These are phyloP conservation scores for Cystofilobasidium capitatum DNA, from an alignment of 768 basidiomycete species.

Conservation along the genomic window DNA sequence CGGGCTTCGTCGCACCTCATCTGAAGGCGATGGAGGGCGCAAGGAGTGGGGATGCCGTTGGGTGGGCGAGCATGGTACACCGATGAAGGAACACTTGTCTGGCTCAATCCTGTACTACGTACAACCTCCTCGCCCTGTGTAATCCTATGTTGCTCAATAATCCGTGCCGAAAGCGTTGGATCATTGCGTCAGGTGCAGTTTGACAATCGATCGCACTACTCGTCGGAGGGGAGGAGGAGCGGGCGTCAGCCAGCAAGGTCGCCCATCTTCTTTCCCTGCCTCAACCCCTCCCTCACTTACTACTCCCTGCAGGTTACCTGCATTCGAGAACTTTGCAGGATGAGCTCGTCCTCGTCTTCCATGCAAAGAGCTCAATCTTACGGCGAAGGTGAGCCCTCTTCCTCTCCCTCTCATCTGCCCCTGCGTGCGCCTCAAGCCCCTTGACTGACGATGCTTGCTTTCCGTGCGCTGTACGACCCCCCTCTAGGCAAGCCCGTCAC, in stretches of 20 bases:
- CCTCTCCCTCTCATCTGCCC: neutral
- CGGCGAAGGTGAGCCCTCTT: neutral
- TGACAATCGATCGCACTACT: no score
- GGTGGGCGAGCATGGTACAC: constrained; percentile 1
- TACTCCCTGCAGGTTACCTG: no score
- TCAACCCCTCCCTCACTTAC: no score
- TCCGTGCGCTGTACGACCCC: neutral
- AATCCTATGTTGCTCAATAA: no score
- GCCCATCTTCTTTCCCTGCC: no score
- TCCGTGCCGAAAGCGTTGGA: no score
- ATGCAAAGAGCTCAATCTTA: neutral
- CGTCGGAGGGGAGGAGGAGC: no score
- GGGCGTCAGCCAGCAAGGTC: no score
- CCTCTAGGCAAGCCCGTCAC: neutral
- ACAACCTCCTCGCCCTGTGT: no score
- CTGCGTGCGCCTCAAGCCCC: neutral
- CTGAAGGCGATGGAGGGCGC: neutral
- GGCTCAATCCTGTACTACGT: no score
- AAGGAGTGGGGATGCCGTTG: neutral
- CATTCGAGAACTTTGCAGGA: no score
- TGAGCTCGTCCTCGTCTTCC: neutral
- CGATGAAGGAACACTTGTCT: neutral
- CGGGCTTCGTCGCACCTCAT: neutral
- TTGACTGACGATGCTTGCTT: neutral
- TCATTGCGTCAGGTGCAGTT: no score